Percentiles rank a stretch among this genome's conserved stretches.
phyloP scores from a whole-genome alignment of 495 filamentous ascomycete genomes.

The Penicillium herquei region DNA sequence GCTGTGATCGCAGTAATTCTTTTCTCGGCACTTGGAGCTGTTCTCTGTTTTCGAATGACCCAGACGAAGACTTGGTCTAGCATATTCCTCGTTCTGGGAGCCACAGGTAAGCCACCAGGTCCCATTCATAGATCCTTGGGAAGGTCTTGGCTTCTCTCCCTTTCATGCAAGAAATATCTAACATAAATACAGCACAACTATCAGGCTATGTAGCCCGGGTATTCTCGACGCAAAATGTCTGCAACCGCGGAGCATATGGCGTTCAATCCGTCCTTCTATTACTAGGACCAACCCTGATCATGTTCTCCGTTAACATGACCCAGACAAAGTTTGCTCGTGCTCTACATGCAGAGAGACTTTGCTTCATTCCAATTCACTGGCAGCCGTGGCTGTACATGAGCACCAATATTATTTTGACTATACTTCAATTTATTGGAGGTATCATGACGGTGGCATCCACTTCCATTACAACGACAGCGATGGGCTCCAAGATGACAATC shows the following conservation, averaged over 20 bases:
- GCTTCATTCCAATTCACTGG: neutral
- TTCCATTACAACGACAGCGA: neutral
- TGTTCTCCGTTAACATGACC: constrained; percentile 13
- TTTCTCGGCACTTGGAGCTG: neutral
- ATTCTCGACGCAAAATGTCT: neutral
- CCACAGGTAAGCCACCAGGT: constrained; percentile 1
- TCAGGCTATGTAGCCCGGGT: constrained; percentile 5
- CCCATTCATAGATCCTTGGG: no score
- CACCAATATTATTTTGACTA: constrained; percentile 2
- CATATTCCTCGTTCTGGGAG: constrained; percentile 4
- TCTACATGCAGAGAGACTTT: neutral
- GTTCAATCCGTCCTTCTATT: constrained; percentile 7
- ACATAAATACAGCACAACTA: neutral
- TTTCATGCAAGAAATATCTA: neutral
- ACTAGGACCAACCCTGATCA: constrained; percentile 12
- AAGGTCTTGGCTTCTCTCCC: no score
- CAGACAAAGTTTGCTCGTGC: constrained; percentile 1
- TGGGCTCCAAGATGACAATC: constrained; percentile 3
- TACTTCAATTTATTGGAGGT: constrained; percentile 1
- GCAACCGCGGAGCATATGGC: constrained; percentile 8
- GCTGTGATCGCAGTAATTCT: constrained; percentile 4
- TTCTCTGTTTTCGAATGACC: constrained; percentile 1
- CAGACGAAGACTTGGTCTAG: constrained; percentile 5
- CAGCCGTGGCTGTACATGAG: neutral
- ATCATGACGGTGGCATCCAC: constrained; percentile 2